These are phyloP conservation scores for Ciborinia camelliae DNA, from an alignment of 2,329 filamentous ascomycete genomes.

Conservation along the genomic window DNA sequence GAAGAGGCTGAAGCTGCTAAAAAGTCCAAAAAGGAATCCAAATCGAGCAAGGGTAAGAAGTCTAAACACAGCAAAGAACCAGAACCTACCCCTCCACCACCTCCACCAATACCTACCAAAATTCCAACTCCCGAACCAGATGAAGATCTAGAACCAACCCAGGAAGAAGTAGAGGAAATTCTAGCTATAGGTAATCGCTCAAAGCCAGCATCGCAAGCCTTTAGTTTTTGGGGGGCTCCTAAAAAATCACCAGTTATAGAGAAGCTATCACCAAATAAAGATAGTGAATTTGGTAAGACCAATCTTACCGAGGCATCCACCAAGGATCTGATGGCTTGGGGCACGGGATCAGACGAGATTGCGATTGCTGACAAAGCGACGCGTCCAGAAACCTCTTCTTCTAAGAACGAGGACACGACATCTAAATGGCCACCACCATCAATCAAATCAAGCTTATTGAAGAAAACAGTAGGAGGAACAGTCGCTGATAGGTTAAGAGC, in stretches of 20 bases:
- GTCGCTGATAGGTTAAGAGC: constrained; percentile 56
- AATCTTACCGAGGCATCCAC: constrained; percentile 29
- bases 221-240: constrained; percentile 56
- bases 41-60: constrained; percentile 40
- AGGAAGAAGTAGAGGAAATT: constrained; percentile 37
- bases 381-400: constrained; percentile 48
- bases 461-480: constrained; percentile 50
- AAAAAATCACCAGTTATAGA: constrained; percentile 40
- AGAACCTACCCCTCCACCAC: constrained; percentile 21
- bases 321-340: constrained; percentile 40
- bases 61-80: constrained; percentile 32
- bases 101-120: constrained; percentile 10
- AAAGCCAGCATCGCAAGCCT: constrained; percentile 37
- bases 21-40: constrained; percentile 37
- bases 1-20: constrained; percentile 38
- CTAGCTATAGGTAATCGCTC: constrained; percentile 7
- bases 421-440: constrained; percentile 39
- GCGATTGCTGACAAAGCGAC: constrained; percentile 49
- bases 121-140: constrained; percentile 13
- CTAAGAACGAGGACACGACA: constrained; percentile 42
- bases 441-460: constrained; percentile 42
- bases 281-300: constrained; percentile 24
- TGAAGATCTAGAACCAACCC: constrained; percentile 35
- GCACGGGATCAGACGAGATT: constrained; percentile 43
- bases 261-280: constrained; percentile 27